phyloP scores from a whole-genome alignment of 257 asterid species.

The Jacaranda mimosifolia region DNA sequence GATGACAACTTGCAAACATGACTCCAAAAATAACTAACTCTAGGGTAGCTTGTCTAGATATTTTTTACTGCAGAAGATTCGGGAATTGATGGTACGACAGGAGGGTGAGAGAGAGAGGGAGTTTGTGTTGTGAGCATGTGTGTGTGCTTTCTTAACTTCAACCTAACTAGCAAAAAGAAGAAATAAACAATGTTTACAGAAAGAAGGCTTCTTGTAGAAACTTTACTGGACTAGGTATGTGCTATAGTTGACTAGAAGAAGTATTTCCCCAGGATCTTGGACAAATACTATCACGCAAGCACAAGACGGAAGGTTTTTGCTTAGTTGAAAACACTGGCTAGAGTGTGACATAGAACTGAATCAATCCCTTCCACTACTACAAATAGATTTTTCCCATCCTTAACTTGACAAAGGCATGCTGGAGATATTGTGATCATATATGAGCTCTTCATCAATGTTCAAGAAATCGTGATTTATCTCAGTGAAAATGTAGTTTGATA shows the following conservation, averaged over 20 bases:
- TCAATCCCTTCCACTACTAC: conserved; percentile 49
- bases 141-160: conserved; percentile 32
- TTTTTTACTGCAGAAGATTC: conserved; percentile 39
- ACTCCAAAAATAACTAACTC: conserved; percentile 51
- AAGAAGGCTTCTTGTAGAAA: conserved; percentile 41
- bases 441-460: conserved; percentile 40
- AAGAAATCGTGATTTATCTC: conserved; percentile 19
- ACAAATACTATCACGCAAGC: conserved; percentile 42
- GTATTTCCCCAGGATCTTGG: conserved; percentile 49
- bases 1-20: conserved; percentile 47
- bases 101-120: conserved; percentile 8
- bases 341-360: conserved; percentile 62
- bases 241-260: conserved; percentile 38
- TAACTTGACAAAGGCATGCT: conserved; percentile 45
- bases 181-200: conserved; percentile 38
- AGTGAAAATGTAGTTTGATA: conserved; percentile 16
- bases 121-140: conserved; percentile 9
- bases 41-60: conserved; percentile 33
- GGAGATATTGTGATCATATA: conserved; percentile 45
- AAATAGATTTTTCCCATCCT: conserved; percentile 54
- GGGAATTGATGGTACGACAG: conserved; percentile 26
- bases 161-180: conserved; percentile 44
- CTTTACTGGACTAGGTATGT: conserved; percentile 51
- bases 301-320: conserved; percentile 45
- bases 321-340: conserved; percentile 46